Evolutionary conservation across 768 basidiomycete genomes (phyloP).

Genomic region (Kondoa subrosea): DNA sequence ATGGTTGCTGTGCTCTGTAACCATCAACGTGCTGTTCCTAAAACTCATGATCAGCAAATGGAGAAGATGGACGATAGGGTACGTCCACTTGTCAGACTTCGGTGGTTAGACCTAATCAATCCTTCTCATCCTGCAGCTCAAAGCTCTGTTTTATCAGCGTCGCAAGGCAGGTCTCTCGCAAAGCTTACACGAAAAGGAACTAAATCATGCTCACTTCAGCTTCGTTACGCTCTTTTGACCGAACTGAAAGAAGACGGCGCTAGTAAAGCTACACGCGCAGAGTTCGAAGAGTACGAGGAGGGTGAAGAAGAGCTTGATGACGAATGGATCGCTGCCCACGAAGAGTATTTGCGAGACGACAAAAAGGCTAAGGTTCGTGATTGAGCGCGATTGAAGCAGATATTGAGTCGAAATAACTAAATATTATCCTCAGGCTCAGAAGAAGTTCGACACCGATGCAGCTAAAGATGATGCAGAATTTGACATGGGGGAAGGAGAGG

Average conservation of each 20-base stretch:
- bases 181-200: neutral
- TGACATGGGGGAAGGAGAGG: slow-evolving; percentile 31
- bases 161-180: slow-evolving; percentile 45
- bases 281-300: slow-evolving; percentile 42
- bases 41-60: slow-evolving; percentile 85
- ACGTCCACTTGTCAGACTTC: slow-evolving; percentile 36
- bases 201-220: slow-evolving; percentile 21
- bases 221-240: slow-evolving; percentile 68
- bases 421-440: neutral
- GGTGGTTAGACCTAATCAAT: neutral
- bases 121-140: neutral
- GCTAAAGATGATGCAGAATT: slow-evolving; percentile 95
- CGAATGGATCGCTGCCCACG: slow-evolving; percentile 66
- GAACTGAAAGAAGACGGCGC: slow-evolving; percentile 59
- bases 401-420: neutral
- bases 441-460: slow-evolving; percentile 9
- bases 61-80: slow-evolving; percentile 70
- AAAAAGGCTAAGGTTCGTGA: slow-evolving; percentile 36
- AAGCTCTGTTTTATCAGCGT: slow-evolving; percentile 76
- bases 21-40: slow-evolving; percentile 87
- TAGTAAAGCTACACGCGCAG: slow-evolving; percentile 51
- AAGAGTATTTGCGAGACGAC: slow-evolving; percentile 65
- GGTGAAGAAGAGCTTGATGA: slow-evolving; percentile 91
- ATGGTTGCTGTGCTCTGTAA: slow-evolving; percentile 96
- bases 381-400: neutral